A percentile compares a stretch with the other conserved stretches of the same genome.
phyloP scores from a whole-genome alignment of 164 flowering plant genomes.

The Piper longum region DNA sequence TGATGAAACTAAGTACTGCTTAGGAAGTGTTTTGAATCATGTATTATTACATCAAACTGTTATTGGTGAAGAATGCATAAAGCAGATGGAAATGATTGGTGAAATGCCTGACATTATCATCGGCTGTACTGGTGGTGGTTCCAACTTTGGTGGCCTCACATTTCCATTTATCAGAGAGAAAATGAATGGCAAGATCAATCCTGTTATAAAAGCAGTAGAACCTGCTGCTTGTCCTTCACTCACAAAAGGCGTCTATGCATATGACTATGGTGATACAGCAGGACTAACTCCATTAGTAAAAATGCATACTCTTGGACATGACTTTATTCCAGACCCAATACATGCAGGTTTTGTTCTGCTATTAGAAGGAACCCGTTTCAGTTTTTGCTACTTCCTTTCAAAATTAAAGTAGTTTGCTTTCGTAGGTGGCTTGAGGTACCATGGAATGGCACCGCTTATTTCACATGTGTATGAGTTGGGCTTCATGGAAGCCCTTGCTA shows the following conservation, averaged over 20 bases:
- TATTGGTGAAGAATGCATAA: constrained; percentile 87
- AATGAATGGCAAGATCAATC: constrained; percentile 65
- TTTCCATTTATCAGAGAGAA: constrained; percentile 91
- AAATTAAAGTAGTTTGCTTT: constrained; percentile 2
- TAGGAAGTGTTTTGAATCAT: constrained; percentile 94
- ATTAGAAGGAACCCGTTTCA: background rate
- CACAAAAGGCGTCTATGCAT: constrained; percentile 83
- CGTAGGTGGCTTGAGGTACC: constrained; percentile 88
- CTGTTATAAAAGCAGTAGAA: constrained; percentile 77
- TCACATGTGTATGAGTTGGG: constrained; percentile 89
- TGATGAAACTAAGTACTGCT: constrained; percentile 71
- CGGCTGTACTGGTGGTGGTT: constrained; percentile 95
- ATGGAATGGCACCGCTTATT: constrained; percentile 94
- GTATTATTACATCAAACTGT: constrained; percentile 89
- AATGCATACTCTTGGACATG: constrained; percentile 98
- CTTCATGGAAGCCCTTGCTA: constrained; percentile 70
- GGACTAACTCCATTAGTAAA: constrained; percentile 94
- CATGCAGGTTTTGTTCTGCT: constrained; percentile 57
- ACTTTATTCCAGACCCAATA: constrained; percentile 92
- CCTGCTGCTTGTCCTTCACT: constrained; percentile 92
- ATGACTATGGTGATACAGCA: constrained; percentile 93
- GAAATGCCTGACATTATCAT: constrained; percentile 87
- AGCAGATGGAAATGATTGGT: constrained; percentile 83
- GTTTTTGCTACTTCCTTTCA: background rate
- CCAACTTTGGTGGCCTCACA: constrained; percentile 80